Conservation (phyloP, 148 eudicot species). For the Persicaria maculosa region DNA sequence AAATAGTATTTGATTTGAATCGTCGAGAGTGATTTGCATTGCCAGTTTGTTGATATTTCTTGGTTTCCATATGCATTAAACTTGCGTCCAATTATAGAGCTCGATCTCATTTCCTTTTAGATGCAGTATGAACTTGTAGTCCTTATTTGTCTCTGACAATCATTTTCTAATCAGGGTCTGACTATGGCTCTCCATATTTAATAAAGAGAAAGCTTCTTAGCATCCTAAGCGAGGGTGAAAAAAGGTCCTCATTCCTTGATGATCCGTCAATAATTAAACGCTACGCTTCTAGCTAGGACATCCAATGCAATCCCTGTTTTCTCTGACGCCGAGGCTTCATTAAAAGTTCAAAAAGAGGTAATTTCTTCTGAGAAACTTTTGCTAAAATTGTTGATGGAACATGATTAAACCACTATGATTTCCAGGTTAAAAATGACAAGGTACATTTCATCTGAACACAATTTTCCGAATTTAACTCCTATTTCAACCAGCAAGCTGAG, state of each 20-base stretch:
- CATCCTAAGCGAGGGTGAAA: slow-evolving; percentile 62
- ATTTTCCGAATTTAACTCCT: no score
- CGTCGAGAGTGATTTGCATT: no score
- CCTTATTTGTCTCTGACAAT: background rate
- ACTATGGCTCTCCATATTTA: slow-evolving; percentile 69
- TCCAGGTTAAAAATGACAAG: no score
- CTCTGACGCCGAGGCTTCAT: no score
- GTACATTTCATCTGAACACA: no score
- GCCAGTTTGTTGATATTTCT: background rate
- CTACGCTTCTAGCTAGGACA: slow-evolving; percentile 54
- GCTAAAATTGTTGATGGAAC: no score
- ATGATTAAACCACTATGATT: no score
- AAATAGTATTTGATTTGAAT: slow-evolving; percentile 25
- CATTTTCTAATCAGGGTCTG: slow-evolving; percentile 33
- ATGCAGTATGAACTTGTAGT: background rate
- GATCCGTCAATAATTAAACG: slow-evolving; percentile 66
- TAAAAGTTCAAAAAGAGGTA: no score
- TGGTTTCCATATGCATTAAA: background rate
- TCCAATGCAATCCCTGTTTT: slow-evolving; percentile 22
- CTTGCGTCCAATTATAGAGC: background rate
- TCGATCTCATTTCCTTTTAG: background rate
- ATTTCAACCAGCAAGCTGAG: no score
- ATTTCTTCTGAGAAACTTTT: no score
- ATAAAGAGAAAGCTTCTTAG: slow-evolving; percentile 64
- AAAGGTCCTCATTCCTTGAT: slow-evolving; percentile 71